Base-by-base conservation (phyloP, 1,284 basidiomycete species). In the Ustilago cynodontis region DNA sequence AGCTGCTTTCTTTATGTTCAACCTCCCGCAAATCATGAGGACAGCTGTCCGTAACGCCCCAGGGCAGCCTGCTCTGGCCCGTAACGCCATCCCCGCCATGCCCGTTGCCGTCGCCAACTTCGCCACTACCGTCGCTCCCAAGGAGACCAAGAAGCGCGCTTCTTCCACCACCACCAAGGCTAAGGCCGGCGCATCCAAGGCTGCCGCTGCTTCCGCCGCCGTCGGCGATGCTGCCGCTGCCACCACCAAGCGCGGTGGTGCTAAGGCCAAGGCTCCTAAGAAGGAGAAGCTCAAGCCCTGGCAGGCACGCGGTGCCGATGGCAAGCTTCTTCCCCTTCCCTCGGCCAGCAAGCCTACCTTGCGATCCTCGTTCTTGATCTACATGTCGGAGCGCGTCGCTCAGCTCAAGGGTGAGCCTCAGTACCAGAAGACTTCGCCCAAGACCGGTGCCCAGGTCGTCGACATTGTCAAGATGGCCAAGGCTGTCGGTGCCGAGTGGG, bases 271-370 rank as follows among this genome's bases (percentile, higher is more conserved):
- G 64, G 59, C 71, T 39, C 56, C 78, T 57, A 77, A 71, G 70
- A 80, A 79, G 69, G 66, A 71, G 66, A 80, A 81, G 71, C 67
- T 78, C 58, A 81, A 81, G 70, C 65, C 79, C 35, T 80, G 79
- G 79, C 69, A 80, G 59, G 73, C 66, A 18, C 58, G 72, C 26
- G 79, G 72, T 52, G 64, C 77, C 59, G 77, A 80, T 59, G 79
- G 79, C 50, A 80, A 80, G 65, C 65, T 79, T n/a, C 61, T 84
- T 10, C 83, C 83, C 13, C 71, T 84, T 28, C 83, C 83, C 28
- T 73, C 72, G 61, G 83, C 78, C 50, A 75, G 68, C 33, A 83
- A 81, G 78, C 83, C 83, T 35, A 84, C 73, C 41, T 61, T 73
- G 11, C 65, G 70, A 16, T 59, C 80, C 3, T 65, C 79, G 26